Evolutionary conservation across 2,329 filamentous ascomycete genomes (phyloP).

Genomic region (Neonectria faginata): DNA sequence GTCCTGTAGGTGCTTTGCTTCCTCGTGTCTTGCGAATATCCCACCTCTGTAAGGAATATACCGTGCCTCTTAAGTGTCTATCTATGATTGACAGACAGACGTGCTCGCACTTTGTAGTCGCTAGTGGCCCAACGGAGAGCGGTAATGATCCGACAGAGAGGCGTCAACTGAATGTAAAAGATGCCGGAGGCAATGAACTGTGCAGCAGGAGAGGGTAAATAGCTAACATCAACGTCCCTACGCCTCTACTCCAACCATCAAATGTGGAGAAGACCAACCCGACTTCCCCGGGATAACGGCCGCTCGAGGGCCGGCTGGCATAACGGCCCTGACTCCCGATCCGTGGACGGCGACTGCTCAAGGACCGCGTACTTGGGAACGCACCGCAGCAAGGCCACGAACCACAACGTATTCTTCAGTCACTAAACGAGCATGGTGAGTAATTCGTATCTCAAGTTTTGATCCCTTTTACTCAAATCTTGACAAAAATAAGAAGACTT

Average conservation of each 20-base stretch:
- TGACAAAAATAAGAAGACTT: constrained; percentile 28
- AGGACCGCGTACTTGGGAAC: neutral
- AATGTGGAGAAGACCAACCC: neutral
- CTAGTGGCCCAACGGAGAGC: neutral
- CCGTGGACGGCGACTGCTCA: neutral
- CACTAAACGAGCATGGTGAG: neutral
- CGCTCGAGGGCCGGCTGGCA: neutral
- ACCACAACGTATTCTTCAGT: no score
- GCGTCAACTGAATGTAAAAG: neutral
- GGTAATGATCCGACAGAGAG: neutral
- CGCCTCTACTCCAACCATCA: neutral
- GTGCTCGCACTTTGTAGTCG: neutral
- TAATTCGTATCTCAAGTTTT: neutral
- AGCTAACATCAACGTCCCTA: neutral
- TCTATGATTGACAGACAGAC: no score
- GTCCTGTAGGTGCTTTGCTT: neutral
- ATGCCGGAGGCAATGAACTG: neutral
- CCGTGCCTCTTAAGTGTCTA: no score
- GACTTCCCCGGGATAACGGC: neutral
- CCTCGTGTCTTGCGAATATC: neutral
- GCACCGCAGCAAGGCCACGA: neutral
- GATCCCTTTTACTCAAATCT: constrained; percentile 29
- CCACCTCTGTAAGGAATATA: no score
- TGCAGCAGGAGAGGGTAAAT: neutral
- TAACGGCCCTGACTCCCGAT: neutral